Evolutionary conservation across 331 rosid genomes (phyloP).

Genomic region (Malus hybrid): DNA sequence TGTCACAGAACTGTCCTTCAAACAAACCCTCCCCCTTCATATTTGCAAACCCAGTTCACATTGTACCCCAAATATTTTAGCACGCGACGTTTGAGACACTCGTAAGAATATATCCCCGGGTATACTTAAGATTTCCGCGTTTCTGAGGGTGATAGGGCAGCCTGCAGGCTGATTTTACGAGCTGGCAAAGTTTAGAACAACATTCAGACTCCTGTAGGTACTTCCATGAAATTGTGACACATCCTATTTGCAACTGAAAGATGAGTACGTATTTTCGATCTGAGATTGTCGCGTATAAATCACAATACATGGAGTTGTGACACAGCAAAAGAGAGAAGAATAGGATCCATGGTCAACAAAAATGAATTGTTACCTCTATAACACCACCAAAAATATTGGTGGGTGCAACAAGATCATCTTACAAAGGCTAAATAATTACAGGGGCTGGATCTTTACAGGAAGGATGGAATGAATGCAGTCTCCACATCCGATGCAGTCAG

Average conservation of each 20-base stretch:
- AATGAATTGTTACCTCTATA: neutral
- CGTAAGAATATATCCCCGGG: too few species aligned
- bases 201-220: neutral
- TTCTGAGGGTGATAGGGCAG: too few species aligned
- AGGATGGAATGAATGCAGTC: neutral
- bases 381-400: neutral
- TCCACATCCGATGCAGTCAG: neutral
- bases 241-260: neutral
- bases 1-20: neutral
- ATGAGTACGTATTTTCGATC: neutral
- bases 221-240: neutral
- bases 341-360: neutral
- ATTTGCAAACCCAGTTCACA: too few species aligned
- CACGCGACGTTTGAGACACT: too few species aligned
- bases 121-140: too few species aligned
- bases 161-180: neutral
- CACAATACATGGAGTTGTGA: neutral
- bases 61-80: too few species aligned
- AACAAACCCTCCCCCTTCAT: neutral
- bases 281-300: neutral
- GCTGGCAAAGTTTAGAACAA: neutral
- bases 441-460: neutral
- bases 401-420: neutral
- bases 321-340: neutral
- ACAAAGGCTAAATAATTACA: slow-evolving; percentile 7